Conservation (phyloP, 129 eudicot genomes). For the Tagetes patula region DNA sequence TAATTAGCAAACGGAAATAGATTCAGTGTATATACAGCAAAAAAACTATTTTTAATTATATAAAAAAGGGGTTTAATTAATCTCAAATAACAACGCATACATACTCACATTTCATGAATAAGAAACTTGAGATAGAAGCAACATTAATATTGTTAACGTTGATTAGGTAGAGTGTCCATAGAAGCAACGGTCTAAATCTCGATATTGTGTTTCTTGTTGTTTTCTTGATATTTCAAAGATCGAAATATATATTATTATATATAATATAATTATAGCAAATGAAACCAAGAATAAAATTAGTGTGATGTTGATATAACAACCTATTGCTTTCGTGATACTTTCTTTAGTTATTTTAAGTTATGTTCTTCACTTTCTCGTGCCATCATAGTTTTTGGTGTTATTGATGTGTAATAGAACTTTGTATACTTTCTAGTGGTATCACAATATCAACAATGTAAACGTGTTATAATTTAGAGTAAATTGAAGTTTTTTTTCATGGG, state of each 20-base stretch:
- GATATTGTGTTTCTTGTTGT: too few relatives aligned
- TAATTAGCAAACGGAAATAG: neutral
- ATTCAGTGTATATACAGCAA: slow-evolving; percentile 18
- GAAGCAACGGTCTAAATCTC: too few relatives aligned
- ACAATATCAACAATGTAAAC: neutral
- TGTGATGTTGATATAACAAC: neutral
- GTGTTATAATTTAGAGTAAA: neutral
- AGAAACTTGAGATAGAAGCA: too few relatives aligned
- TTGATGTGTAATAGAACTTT: neutral
- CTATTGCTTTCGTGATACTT: neutral
- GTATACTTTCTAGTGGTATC: neutral
- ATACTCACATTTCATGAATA: neutral
- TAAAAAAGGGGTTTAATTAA: neutral
- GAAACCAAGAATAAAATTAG: too few relatives aligned
- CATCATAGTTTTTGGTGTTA: slow-evolving; percentile 3
- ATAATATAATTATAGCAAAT: too few relatives aligned
- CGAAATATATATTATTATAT: too few relatives aligned
- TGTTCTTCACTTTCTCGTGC: neutral
- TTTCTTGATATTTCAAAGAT: too few relatives aligned
- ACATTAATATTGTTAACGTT: too few relatives aligned
- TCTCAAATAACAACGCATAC: neutral
- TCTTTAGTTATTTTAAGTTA: neutral
- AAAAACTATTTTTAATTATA: neutral
- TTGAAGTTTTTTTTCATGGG: too few relatives aligned
- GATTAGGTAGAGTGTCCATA: too few relatives aligned